Base-by-base conservation (phyloP, 192 early-diverging fungal species). In the Coemansia sp. region DNA sequence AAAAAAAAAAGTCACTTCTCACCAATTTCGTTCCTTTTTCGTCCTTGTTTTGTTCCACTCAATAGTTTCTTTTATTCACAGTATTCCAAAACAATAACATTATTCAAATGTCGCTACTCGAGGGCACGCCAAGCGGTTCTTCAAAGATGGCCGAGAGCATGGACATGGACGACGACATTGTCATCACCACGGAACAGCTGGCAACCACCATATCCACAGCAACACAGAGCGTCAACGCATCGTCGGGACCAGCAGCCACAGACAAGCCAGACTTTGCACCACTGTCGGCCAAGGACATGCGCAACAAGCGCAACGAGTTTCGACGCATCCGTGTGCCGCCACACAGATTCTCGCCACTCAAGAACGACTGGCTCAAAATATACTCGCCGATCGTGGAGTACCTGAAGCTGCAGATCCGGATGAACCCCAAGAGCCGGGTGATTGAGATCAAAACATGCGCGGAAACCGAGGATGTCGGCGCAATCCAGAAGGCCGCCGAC, bases 351-450 rank as follows among this genome's bases (percentile, higher is more conserved):
- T 88, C 92, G 11, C 97, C 96, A 19, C 76, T 99, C 40, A 95
- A 95, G 77, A 90, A 90, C 38, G 89, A 92, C 66, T 99, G 97
- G 97, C 68, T 96, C 58, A 92, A 98, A 75, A 89, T 99, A 65
- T 99, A 99, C 85, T 90, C 95, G 50, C 96, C 97, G 17, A 86
- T 99, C 25, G 96, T 98, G 5, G 93, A 95, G 80, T 92, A 97
- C 78, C 86, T 99, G 68, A 92, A 96, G 65, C 85, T 99, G 41
- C 96, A 99, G 79, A 90, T 98, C 46, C 88, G 95, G 61, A 94
- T 98, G 90, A 99, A 99, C 84, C 73, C 93, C 61, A 94, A 94
- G 76, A 76, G 86, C 42, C 93, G 92, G 66, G 84, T 90, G 70
- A 93, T 99, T 20, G 97, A 99, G 85, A 74, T 99, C 61, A 85